Base-by-base conservation (phyloP, 2,329 filamentous ascomycete genomes). In the Neofusicoccum umdonicola region DNA sequence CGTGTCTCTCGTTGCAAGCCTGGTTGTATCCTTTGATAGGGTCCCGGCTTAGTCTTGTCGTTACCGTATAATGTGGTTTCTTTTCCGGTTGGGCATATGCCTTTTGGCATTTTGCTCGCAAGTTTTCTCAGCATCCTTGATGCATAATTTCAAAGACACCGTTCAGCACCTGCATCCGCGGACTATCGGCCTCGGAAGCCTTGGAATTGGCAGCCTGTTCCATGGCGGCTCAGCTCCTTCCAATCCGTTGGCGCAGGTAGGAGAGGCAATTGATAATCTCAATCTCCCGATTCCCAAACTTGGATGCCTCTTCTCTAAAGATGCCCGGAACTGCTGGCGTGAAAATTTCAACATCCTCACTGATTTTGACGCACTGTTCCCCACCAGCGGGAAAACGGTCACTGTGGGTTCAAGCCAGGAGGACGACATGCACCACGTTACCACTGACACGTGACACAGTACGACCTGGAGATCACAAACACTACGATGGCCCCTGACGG, bases 341-440 rank as follows among this genome's bases (percentile, higher is more conserved):
- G 70, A 70, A 62, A 78, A 78, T 51, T 81, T 74, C 72, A 79
- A 75, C 65, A 78, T 81, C 44, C 70, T 77, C 31, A 82, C 79
- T 7, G 80, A 81, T 64, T 80, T 80, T 63, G 80, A 81, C 65
- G 70, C 68, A 27, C 79, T 80, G 63, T 71, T 73, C 8, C 80
- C 80, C 5, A 72, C 70, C 3, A 76, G 75, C 45, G 79, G 80
- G 4, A 73, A 67, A 12, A 73, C 69, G 15, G 72, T 75, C 12
- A 72, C 69, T 42, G 74, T 75, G 68, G 64, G 67, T 41, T 4
- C 39, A 19, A 22, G 3, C 17, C 51, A 31, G 27, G 7, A 22
- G 7, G 35, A 13, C 73, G 65, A 68, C 42, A 6, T 9, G 27
- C 3, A 12, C 17, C 47, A 73, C 75, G 69, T 68, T 67, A 61